Base-by-base conservation (phyloP, 176 grass and related monocot species). In the Saccharum officinarum region DNA sequence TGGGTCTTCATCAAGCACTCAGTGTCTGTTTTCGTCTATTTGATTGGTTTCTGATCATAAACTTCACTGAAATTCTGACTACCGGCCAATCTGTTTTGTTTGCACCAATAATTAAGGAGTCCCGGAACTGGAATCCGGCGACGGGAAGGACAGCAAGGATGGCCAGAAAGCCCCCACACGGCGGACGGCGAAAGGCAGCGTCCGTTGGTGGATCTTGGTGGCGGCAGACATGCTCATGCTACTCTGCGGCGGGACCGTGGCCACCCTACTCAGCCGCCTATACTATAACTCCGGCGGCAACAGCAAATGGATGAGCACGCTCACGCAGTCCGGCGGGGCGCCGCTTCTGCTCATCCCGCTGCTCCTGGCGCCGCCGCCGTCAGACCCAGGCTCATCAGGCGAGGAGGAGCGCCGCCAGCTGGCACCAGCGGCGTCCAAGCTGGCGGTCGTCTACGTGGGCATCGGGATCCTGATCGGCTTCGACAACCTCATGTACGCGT, bases 401-500 rank as follows among this genome's bases (percentile, higher is more conserved):
- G 87, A 13, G 5, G 87, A 31, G 59, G 16, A 10, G 33, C 54
- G 54, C 20, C 16, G 33, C 16, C 88, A 39, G 72, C 55, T 23
- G 10, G 60, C 4, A 10, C 76, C 87, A 2, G 54, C 61, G 42
- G 81, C 61, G 82, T 57, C 25, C 23, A 90, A 80, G 74, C 64
- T 94, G 25, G 46, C 62, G 47, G 55, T 81, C 12, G 78, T 97
- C 18, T 97, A 92, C 74, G 7, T 71, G 7, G 62, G 45, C n/a
- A 13, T 97, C 1, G 94, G 94, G 3, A 26, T 84, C 66, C 61
- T 97, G 10, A 37, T 80, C 45, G 94, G 75, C 41, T 75, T 37
- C 25, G 89, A 92, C 84, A 92, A 97, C 83, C 78, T 94, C 13
- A 94, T 97, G 94, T 97, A 97, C 80, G 84, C 92, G 6, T 94